Conservation (phyloP, 1,139 yeast species). For the Nadsonia starkeyi-henricii region DNA sequence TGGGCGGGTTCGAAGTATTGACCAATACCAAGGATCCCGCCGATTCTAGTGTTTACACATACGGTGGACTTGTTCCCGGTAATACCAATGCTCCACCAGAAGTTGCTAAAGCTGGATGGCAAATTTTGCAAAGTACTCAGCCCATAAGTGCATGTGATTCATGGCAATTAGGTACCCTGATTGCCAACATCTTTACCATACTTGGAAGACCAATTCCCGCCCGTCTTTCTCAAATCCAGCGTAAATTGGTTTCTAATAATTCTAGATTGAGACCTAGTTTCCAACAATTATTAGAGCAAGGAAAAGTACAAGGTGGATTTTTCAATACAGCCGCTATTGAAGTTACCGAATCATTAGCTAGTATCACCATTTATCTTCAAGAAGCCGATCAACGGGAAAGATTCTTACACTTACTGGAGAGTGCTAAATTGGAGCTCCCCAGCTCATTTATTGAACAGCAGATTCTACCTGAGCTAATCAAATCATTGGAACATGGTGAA, state of each 20-base stretch:
- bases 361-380: not conserved
- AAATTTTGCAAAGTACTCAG: slow-evolving; percentile 26
- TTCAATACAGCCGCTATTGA: not conserved
- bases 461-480: slow-evolving; percentile 55
- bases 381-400: not conserved
- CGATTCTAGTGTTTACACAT: slow-evolving; percentile 16
- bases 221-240: not conserved
- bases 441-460: slow-evolving; percentile 47
- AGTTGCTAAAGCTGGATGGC: slow-evolving; percentile 29
- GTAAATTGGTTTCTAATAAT: not conserved
- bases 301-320: not conserved
- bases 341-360: not conserved
- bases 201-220: not conserved
- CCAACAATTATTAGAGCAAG: not conserved
- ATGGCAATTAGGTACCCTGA: slow-evolving; percentile 43
- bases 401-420: slow-evolving; percentile 27
- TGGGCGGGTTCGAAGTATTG: slow-evolving; percentile 71
- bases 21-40: slow-evolving; percentile 22
- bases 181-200: not conserved
- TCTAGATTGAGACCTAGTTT: not conserved
- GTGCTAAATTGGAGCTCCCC: slow-evolving; percentile 30
- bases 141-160: slow-evolving; percentile 35
- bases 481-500: slow-evolving; percentile 21
- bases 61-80: slow-evolving; percentile 23
- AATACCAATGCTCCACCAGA: slow-evolving; percentile 33